Evolutionary conservation across 345 rosid species (phyloP).

Genomic region (Nasturtium officinale): DNA sequence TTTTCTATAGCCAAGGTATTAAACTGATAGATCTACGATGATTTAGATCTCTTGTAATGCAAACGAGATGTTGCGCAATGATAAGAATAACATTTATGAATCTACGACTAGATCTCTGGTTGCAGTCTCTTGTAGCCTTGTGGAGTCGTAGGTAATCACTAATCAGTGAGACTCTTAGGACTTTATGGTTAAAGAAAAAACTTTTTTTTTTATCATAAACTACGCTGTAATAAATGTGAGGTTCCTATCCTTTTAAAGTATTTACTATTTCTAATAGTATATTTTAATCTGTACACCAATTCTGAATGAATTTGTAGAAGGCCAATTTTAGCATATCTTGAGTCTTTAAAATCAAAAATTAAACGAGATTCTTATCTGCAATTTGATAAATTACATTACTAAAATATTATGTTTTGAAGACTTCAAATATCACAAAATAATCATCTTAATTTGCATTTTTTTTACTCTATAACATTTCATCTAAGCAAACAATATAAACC

Average conservation of each 20-base stretch:
- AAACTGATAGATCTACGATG: conserved; percentile 4
- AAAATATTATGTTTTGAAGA: not conserved
- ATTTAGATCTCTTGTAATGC: conserved; percentile 34
- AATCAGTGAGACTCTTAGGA: not conserved
- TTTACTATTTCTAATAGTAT: not conserved
- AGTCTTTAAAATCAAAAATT: not conserved
- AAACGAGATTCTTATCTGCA: not conserved
- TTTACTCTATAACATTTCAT: not conserved
- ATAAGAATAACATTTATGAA: conserved; percentile 19
- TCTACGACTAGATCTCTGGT: conserved; percentile 6
- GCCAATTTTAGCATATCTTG: not conserved
- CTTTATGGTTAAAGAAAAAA: not conserved
- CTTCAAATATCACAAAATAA: not conserved
- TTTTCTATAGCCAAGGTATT: not conserved
- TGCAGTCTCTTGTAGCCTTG: conserved; percentile 22
- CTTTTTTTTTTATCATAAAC: not conserved
- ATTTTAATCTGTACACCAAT: not conserved
- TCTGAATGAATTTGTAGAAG: not conserved
- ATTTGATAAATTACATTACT: not conserved
- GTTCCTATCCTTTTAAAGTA: not conserved
- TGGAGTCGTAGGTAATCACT: not conserved
- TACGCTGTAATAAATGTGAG: not conserved
- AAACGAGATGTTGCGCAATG: conserved; percentile 19
- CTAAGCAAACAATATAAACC: not conserved
- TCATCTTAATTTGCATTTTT: not conserved